These are phyloP conservation scores for Psilocybe tampanensis DNA, from an alignment of 768 basidiomycete genomes.

Conservation along the genomic window DNA sequence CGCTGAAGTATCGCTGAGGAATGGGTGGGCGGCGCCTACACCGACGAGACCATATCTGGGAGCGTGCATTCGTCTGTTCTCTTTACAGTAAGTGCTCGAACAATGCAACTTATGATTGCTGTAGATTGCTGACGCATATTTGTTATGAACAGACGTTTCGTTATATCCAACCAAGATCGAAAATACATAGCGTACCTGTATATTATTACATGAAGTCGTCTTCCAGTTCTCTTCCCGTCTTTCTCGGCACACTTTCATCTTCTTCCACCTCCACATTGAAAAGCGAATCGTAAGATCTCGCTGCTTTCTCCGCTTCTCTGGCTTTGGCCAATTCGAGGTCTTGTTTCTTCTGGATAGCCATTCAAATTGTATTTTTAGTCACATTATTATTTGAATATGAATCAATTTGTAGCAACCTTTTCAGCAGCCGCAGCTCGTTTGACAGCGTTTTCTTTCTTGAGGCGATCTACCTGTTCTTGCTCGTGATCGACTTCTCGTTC, in stretches of 20 bases:
- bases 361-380: background rate
- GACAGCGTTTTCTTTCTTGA: slow-evolving; percentile 72
- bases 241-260: slow-evolving; percentile 52
- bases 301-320: slow-evolving; percentile 86
- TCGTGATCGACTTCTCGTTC: slow-evolving; percentile 90
- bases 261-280: slow-evolving; percentile 68
- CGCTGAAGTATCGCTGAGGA: slow-evolving; percentile 16
- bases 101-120: background rate
- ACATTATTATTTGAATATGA: background rate
- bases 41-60: slow-evolving; percentile 25
- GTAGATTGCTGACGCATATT: background rate
- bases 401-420: slow-evolving; percentile 49
- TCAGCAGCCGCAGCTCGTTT: slow-evolving; percentile 66
- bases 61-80: background rate
- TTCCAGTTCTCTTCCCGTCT: slow-evolving; percentile 75
- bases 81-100: background rate
- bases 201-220: slow-evolving; percentile 82
- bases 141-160: background rate
- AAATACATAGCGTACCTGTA: background rate
- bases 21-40: slow-evolving; percentile 22
- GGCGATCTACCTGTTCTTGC: slow-evolving; percentile 77
- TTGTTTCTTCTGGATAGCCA: slow-evolving; percentile 65
- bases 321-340: slow-evolving; percentile 73
- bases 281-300: slow-evolving; percentile 83
- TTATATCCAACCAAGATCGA: background rate